These are phyloP conservation scores for Gossypium davidsonii DNA, from an alignment of 441 rosid species.

Conservation along the genomic window DNA sequence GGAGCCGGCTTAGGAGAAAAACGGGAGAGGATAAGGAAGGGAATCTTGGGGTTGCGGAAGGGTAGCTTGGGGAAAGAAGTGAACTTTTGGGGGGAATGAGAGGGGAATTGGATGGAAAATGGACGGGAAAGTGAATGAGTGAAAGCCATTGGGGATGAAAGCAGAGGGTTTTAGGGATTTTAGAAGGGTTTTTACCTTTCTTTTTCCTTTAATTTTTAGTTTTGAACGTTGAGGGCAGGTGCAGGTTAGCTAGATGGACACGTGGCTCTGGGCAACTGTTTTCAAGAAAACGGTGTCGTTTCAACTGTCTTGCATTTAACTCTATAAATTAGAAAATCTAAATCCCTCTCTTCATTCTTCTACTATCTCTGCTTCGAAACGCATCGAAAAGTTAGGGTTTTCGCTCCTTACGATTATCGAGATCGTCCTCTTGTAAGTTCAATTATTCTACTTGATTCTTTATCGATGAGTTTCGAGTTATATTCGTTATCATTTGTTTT, in stretches of 20 bases:
- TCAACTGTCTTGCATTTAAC: not conserved
- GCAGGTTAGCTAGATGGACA: constrained; percentile 1
- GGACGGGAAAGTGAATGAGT: constrained; percentile 22
- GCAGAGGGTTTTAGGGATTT: constrained; percentile 13
- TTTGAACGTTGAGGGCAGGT: not conserved
- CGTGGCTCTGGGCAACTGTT: not conserved
- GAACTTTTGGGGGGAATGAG: constrained; percentile 22
- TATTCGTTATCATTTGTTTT: not conserved
- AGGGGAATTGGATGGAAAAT: not conserved
- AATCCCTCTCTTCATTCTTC: not conserved
- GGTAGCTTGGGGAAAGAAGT: constrained; percentile 20
- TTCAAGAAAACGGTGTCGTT: not conserved
- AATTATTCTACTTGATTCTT: not conserved
- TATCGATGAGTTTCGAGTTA: not conserved
- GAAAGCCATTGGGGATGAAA: constrained; percentile 34
- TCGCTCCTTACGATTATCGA: not conserved
- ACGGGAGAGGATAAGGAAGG: constrained; percentile 26
- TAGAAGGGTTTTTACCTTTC: not conserved
- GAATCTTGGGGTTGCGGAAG: constrained; percentile 9
- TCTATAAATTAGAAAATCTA: not conserved
- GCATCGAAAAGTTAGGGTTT: constrained; percentile 10
- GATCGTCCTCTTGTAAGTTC: constrained; percentile 7
- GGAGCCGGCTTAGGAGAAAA: constrained; percentile 28
- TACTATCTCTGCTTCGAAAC: not conserved
- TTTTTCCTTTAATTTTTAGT: not conserved